These are phyloP conservation scores for Albifimbria verrucaria DNA, from an alignment of 2,329 filamentous ascomycete genomes.

Conservation along the genomic window DNA sequence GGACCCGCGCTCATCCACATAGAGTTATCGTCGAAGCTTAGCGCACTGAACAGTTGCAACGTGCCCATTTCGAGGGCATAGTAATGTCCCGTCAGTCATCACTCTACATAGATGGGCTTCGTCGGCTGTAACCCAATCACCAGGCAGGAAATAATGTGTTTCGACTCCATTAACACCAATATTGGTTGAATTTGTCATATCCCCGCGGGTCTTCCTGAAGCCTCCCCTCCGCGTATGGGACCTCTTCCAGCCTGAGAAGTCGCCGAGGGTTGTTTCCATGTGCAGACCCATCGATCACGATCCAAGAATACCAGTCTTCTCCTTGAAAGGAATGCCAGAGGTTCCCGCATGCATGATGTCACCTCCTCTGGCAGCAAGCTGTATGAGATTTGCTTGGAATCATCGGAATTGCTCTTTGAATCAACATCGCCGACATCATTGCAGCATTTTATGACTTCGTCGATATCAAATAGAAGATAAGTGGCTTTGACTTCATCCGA, in stretches of 20 bases:
- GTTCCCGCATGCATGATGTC: neutral
- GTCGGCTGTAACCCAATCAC: neutral
- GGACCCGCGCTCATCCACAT: too few species aligned
- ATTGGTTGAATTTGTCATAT: neutral
- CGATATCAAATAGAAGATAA: neutral
- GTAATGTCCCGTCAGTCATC: neutral
- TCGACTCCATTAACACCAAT: neutral
- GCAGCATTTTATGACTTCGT: neutral
- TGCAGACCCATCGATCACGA: neutral
- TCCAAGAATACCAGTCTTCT: neutral
- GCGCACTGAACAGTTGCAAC: neutral
- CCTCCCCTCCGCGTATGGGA: neutral
- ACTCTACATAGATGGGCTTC: neutral
- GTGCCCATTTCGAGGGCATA: neutral
- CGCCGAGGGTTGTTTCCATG: neutral
- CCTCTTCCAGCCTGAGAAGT: neutral
- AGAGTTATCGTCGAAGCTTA: neutral
- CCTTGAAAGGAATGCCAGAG: neutral
- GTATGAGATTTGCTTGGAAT: neutral
- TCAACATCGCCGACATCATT: neutral
- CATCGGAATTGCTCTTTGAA: neutral
- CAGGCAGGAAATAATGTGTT: neutral
- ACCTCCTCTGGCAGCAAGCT: neutral
- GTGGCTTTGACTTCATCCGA: neutral
- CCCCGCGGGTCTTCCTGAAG: neutral